A percentile compares a stretch with the other conserved stretches of the same genome.
Conservation (phyloP, 1,139 yeast genomes). For the Yamadazyma diospyri region DNA sequence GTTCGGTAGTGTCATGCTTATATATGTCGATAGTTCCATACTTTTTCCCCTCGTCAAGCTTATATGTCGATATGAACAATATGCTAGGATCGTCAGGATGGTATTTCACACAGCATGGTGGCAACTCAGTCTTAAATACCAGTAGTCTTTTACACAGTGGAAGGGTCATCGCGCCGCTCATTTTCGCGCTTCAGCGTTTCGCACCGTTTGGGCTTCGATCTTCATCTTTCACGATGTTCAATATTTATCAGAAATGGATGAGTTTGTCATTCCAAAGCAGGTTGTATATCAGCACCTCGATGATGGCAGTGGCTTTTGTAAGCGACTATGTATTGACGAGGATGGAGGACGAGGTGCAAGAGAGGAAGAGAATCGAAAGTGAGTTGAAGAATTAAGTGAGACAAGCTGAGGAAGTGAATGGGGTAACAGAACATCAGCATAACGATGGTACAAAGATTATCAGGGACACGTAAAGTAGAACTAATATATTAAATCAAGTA, state of each 20-base stretch:
- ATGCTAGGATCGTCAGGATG: conserved; percentile 49
- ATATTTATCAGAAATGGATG: conserved; percentile 44
- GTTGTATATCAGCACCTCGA: conserved; percentile 52
- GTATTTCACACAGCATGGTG: conserved; percentile 78
- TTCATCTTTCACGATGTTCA: conserved; percentile 21
- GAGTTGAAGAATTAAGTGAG: neutral
- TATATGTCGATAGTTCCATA: conserved; percentile 75
- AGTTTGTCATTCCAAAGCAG: conserved; percentile 49
- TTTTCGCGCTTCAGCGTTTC: neutral
- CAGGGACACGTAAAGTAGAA: neutral
- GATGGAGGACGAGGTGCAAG: conserved; percentile 39
- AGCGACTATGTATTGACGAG: conserved; percentile 50
- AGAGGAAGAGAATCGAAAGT: conserved; percentile 18
- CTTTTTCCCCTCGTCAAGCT: conserved; percentile 59
- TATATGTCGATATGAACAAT: conserved; percentile 74
- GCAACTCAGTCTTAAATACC: conserved; percentile 46
- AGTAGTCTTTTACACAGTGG: conserved; percentile 18
- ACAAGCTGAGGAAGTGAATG: too few relatives aligned
- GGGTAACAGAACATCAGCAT: too few relatives aligned
- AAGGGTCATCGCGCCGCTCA: neutral
- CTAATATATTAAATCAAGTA: too few relatives aligned
- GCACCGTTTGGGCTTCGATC: too few relatives aligned
- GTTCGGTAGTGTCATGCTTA: conserved; percentile 16
- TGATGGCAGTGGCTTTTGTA: conserved; percentile 47
- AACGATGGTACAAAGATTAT: neutral